These are phyloP conservation scores for Pistacia vera DNA, from an alignment of 345 rosid genomes.

Conservation along the genomic window DNA sequence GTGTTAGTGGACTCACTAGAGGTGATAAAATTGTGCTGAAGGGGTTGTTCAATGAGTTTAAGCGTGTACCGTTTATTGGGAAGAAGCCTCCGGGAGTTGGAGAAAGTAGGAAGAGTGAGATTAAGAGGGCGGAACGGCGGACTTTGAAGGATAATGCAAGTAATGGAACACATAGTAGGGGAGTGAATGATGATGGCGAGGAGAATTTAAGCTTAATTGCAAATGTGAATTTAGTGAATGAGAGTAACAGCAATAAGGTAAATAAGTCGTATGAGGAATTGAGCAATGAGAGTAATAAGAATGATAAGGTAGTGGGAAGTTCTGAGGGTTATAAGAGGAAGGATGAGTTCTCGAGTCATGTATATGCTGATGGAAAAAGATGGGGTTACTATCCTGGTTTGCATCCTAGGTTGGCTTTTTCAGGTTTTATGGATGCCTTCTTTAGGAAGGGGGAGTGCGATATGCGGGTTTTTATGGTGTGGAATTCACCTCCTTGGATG, in stretches of 20 bases:
- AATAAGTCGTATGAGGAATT: neutral
- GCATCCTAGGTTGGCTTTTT: conserved; percentile 66
- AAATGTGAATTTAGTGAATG: conserved; percentile 2
- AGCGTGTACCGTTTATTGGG: conserved; percentile 56
- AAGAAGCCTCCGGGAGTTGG: conserved; percentile 62
- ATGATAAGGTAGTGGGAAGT: conserved; percentile 1
- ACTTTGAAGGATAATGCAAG: conserved; percentile 42
- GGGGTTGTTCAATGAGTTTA: conserved; percentile 64
- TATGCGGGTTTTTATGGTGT: conserved; percentile 82
- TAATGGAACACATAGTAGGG: conserved; percentile 5
- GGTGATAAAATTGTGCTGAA: conserved; percentile 79
- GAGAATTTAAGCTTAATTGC: conserved; percentile 4
- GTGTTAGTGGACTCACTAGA: conserved; percentile 68
- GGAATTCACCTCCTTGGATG: conserved; percentile 99
- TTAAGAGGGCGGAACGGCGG: conserved; percentile 56
- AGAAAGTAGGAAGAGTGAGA: conserved; percentile 31
- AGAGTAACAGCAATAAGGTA: neutral
- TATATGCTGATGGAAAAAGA: conserved; percentile 85
- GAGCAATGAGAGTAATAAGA: conserved; percentile 13
- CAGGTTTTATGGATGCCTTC: conserved; percentile 69
- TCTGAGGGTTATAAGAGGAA: conserved; percentile 26
- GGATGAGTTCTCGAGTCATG: conserved; percentile 51
- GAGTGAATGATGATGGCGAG: conserved; percentile 6
- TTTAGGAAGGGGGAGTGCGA: conserved; percentile 57
- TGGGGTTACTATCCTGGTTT: conserved; percentile 96